A percentile compares a stretch with the other conserved stretches of the same genome.
These are phyloP conservation scores for Hypsizygus marmoreus DNA, from an alignment of 768 basidiomycete genomes.

Conservation along the genomic window DNA sequence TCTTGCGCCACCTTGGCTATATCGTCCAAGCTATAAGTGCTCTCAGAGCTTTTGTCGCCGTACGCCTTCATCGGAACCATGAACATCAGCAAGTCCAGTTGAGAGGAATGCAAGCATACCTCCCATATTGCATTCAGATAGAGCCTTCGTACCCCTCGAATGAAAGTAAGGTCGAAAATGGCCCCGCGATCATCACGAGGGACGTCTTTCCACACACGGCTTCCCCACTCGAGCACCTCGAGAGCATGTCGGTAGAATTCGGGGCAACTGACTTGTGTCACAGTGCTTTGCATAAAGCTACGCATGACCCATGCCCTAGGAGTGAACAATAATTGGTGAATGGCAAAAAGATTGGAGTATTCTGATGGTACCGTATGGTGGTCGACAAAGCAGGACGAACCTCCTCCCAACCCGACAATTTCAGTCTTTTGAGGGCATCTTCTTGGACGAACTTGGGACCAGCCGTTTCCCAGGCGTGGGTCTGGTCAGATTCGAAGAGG, in stretches of 20 bases:
- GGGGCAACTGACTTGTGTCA: slow-evolving; percentile 18
- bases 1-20: slow-evolving; percentile 32
- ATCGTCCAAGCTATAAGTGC: slow-evolving; percentile 28
- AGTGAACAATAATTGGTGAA: too few species aligned
- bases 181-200: slow-evolving; percentile 37
- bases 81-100: neutral
- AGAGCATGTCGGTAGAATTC: slow-evolving; percentile 37
- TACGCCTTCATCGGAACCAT: slow-evolving; percentile 14
- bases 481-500: slow-evolving; percentile 26
- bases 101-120: slow-evolving; percentile 21
- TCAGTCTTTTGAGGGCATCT: slow-evolving; percentile 30
- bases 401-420: slow-evolving; percentile 26
- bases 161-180: slow-evolving; percentile 43
- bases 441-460: slow-evolving; percentile 33
- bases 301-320: slow-evolving; percentile 42
- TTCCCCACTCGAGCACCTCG: slow-evolving; percentile 46
- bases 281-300: slow-evolving; percentile 36
- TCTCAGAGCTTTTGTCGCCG: slow-evolving; percentile 14
- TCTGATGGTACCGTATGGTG: slow-evolving; percentile 44
- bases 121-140: slow-evolving; percentile 34
- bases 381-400: slow-evolving; percentile 37
- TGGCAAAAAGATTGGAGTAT: too few species aligned
- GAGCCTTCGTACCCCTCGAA: slow-evolving; percentile 41
- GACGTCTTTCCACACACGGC: slow-evolving; percentile 39
- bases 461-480: slow-evolving; percentile 34